Base-by-base conservation (phyloP, 169 alveolate species). In the Plasmodium blacklocki region DNA sequence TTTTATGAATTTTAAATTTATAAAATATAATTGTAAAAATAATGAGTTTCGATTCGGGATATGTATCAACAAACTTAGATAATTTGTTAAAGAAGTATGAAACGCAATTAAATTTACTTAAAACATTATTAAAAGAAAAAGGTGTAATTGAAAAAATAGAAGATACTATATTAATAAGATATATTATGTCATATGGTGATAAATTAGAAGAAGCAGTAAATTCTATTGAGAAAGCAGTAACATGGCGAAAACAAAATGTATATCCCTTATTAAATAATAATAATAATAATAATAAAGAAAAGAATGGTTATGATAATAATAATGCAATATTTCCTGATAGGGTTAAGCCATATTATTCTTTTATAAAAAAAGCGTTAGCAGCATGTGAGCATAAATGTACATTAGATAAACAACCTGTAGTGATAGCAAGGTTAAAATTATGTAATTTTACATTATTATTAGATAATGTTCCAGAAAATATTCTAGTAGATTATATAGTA, bases 361-460 rank as follows among this genome's bases (percentile, higher is more conserved):
- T 76, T 1, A 76, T 76, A 43, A 63, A 50, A 76, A 76, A 76
- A 56, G 59, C 89, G n/a, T 68, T 76, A 76, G 89, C 89, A 49
- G 89, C 89, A 64, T 64, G 89, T 64, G 58, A 23, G 23, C 89
- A 76, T 18, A 76, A 76, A 43, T 45, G 8, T 5, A 63, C 89
- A 23, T 19, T 76, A 76, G 89, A 76, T 63, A 64, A 76, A 39
- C 89, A 76, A 76, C 89, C 89, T 14, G 63, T 76, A 21, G 89
- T 76, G 21, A 76, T 76, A n/a, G 89, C 74, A 8, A 63, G 89
- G 64, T 70, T 76, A 50, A 76, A 50, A 70, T 76, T 76, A 64
- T 76, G 89, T 76, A 76, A 76, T 76, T 76, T 76, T 64, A 76
- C 89, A 32, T 68, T 76, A 23, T 70, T 76, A 21, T 70, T 76